Base-by-base conservation (phyloP, 2,329 filamentous ascomycete species). In the Stagonosporopsis cucurbitacearum region DNA sequence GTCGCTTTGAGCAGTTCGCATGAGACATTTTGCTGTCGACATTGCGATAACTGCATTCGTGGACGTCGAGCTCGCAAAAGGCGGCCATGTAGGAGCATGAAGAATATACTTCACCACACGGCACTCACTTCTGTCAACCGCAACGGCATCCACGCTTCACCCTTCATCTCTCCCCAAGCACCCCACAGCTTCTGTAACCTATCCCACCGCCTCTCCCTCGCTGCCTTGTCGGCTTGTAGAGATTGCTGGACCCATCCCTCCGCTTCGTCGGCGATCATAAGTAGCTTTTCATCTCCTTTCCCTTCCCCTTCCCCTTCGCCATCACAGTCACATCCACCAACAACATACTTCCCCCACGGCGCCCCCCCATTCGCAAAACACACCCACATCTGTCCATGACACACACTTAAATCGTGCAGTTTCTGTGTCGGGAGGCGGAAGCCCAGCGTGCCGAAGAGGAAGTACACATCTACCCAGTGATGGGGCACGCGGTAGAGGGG, bases 401-500 rank as follows among this genome's bases (percentile, higher is more conserved):
- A 9, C 1, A 9, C 23, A 15, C 19, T 26, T 1, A 35, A 13
- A 3, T 20, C 22, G 22, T 35, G 46, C 2, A 53, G n/a, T 13
- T 25, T 23, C 11, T 4, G 6, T 1, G n/a, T 30, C 1, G 48
- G 48, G 20, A 32, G 40, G 7, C 49, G 41, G 33, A 52, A 52
- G 6, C 25, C 33, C 13, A 25, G 41, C 19, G 49, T 22, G 2
- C 6, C 17, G 33, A 52, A 52, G 25, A 52, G 17, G 49, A 45
- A 52, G n/a, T 52, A 52, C 1, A 52, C 19, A 6, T 52, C 49
- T 1, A 45, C 49, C 49, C 48, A 67, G 36, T 72, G 67, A 46
- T 74, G 70, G 2, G 67, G 42, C 19, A 60, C 54, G 13, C 65
- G 56, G 42, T 65, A 68, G 11, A 64, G 45, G 30, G 53, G 6